Evolutionary conservation across 352 stramenopile species (phyloP), one percentile per base, ranked within the genome.

Genomic region (Thalassiosira exigua): DNA sequence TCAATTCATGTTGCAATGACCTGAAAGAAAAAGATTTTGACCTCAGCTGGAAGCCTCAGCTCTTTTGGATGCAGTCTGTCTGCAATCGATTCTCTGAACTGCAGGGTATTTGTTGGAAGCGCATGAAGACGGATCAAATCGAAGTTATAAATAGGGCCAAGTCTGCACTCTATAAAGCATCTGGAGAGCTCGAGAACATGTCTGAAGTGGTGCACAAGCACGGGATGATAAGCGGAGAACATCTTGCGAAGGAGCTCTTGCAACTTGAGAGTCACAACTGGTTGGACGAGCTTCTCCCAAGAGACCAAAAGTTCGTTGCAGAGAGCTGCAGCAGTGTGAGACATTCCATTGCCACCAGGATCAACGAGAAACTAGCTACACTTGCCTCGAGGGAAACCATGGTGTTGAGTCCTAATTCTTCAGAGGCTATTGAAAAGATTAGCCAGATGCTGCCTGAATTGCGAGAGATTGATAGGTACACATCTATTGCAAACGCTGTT

Each of bases 271-370:
- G 54, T 19, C 82, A 33, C 11, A 51, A 51, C 3, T 84, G 78
- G 72, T 75, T 89, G 60, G 82, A 89, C 57, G 41, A 60, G 7
- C 79, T 65, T 36, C 46, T 86, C 27, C 51, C 48, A 19, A 14
- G 29, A n/a, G 77, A 66, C 11, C 14, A 76, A 22, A 19, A 21
- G 29, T 86, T 86, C 79, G 48, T 84, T 22, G 42, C 41, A 0
- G 75, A 69, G 2, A 54, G 9, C 33, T 68, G 46, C 53, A 70
- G 24, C 54, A 60, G 50, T 19, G 58, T 82, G 21, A 24, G 69
- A 14, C 17, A 12, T 62, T 3, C 22, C 22, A 64, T 73, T 22
- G 24, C 69, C 21, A 5, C 4, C 50, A 64, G 50, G 32, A 74
- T 77, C 46, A 17, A 69, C 32, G 51, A 61, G 9, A 75, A 68